Evolutionary conservation across 2,329 filamentous ascomycete genomes (phyloP).

Genomic region (Ploettnerulaceae sp.): DNA sequence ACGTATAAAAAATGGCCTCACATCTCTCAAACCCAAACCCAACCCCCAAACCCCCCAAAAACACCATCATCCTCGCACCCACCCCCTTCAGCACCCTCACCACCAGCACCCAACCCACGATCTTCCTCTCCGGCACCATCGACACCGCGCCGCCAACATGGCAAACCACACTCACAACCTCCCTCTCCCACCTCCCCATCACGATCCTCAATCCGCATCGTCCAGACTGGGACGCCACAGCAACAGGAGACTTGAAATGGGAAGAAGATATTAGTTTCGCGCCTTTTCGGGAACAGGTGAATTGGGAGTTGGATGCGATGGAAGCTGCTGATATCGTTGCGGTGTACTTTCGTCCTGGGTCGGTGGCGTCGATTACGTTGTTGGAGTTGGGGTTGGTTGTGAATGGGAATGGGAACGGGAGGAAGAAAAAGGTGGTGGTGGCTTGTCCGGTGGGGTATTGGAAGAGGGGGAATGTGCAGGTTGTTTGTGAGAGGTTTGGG

Average conservation of each 20-base stretch:
- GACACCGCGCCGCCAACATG: conserved; percentile 37
- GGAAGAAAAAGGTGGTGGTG: conserved; percentile 47
- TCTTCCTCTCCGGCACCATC: conserved; percentile 59
- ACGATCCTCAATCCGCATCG: conserved; percentile 55
- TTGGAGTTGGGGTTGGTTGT: conserved; percentile 56
- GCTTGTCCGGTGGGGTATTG: conserved; percentile 45
- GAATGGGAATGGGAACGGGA: no score
- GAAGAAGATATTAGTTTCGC: conserved; percentile 43
- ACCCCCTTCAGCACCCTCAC: no score
- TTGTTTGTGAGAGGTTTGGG: conserved; percentile 47
- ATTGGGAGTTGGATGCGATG: conserved; percentile 58
- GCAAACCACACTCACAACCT: conserved; percentile 42
- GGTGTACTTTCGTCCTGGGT: conserved; percentile 50
- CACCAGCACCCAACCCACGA: conserved; percentile 22
- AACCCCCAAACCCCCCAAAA: no score
- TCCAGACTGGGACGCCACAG: conserved; percentile 49
- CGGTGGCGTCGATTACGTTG: conserved; percentile 52
- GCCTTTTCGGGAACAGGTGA: conserved; percentile 49
- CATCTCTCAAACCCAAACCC: no score
- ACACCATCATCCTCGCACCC: no score
- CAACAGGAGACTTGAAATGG: no score
- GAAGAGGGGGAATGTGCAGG: conserved; percentile 57
- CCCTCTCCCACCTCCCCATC: conserved; percentile 42
- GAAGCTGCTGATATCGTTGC: conserved; percentile 49
- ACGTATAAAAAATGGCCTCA: no score